Evolutionary conservation across 768 basidiomycete species (phyloP), one percentile per base, ranked within the genome.

Genomic region (Collybiopsis luxurians): DNA sequence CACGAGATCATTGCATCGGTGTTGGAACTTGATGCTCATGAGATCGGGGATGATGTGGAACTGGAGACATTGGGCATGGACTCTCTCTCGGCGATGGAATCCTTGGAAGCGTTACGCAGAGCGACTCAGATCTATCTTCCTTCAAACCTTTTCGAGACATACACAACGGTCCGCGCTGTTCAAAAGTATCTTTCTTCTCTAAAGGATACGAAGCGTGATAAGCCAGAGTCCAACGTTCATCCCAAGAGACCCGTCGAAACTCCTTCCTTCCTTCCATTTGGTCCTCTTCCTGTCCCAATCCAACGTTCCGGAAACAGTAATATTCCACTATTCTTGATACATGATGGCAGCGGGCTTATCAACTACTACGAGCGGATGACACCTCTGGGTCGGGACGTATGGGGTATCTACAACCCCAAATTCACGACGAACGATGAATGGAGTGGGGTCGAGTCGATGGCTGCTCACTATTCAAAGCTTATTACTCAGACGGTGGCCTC

Each of bases 331-430:
- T 79, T 88, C 55, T 76, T 91, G 21, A 74, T 91, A 11, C 88
- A 91, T 61, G 89, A 90, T 59, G 89, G 89, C 4, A 87, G 85
- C 59, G 89, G 89, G 89, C 0, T 66, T 86, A 69, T 79, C 17
- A 71, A 71, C 30, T 79, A 84, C 53, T 82, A 81, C 54, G 67
- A 77, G 31, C 76, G 75, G 9, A 67, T 88, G 4, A 61, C 68
- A 6, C 63, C 73, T 11, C 61, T 90, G 2, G 71, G 74, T 6
- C 75, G 87, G 44, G 64, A 73, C 23, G 74, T 90, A 2, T 89
- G 83, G 82, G 85, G 76, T 0, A 78, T 91, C 43, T 69, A 73
- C 34, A 84, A 89, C 59, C 85, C 85, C 0, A 69, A 69, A 7
- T 79, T 89, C 57, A 61, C 69, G 0, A 66, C 68, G 2, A 72